Evolutionary conservation across 2,329 filamentous ascomycete genomes (phyloP), one percentile per base, ranked within the genome.

Genomic region (Diaporthe sp.): DNA sequence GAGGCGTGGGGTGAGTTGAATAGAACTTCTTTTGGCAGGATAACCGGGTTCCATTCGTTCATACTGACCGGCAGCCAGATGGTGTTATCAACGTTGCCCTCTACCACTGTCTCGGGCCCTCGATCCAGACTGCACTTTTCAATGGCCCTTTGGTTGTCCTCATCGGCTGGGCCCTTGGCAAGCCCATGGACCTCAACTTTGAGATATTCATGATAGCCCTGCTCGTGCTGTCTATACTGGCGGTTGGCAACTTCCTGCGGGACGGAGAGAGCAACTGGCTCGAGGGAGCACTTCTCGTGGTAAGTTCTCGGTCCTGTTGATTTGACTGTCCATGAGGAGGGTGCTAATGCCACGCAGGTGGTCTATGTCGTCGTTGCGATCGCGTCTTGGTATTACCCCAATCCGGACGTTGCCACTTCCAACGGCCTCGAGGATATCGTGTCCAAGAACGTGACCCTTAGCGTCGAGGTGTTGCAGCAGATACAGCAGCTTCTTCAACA

Each of bases 231-330:
- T 91, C 94, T 42, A 96, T 98, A 79, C 87, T 98, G 58, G 95
- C 95, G 0, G 94, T 98, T 57, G 95, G 95, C 1, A 94, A 95
- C 77, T 98, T 98, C 84, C 85, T 98, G 73, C 89, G 95, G 65
- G 96, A 98, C 82, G 92, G 94, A 78, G 96, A 97, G 87, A 95
- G 92, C 77, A 97, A 98, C 81, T 98, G 97, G 81, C 89, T 98
- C 5, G 96, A 98, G 83, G 96, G 96, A 17, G 58, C 39, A 62
- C 58, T 62, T 28, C 58, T 62, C n/a, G 58, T 62, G 39, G 58
- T 62, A 44, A 62, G 58, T 31, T 13, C 4, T 3, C n/a, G n/a
- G 10, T 8, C n/a, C 37, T n/a, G 9, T 4, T 25, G n/a, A 3
- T 13, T 28, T 28, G 37, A n/a, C 39, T 44, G 58, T 10, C n/a